A percentile compares a stretch with the other conserved stretches of the same genome.
These are phyloP conservation scores for Lipomyces spencermartinsiae DNA, from an alignment of 805 yeast species.

Conservation along the genomic window DNA sequence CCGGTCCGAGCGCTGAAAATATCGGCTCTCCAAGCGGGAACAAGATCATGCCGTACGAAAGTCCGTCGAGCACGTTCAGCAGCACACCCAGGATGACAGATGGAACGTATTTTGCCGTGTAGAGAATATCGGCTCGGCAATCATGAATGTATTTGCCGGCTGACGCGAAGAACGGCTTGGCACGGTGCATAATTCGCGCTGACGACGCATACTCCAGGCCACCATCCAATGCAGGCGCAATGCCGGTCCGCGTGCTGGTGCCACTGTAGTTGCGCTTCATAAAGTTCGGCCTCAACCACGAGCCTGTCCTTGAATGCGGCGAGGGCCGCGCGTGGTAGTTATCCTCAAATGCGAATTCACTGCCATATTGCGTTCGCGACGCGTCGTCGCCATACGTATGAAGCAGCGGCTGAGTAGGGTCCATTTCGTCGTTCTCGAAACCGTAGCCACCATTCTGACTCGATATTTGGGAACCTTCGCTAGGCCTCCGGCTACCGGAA, in stretches of 20 bases:
- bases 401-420: background rate
- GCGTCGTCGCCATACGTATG: background rate
- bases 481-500: background rate
- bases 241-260: background rate
- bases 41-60: constrained; percentile 96
- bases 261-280: background rate
- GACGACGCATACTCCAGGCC: background rate
- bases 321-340: background rate
- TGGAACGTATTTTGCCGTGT: constrained; percentile 56
- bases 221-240: background rate
- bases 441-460: background rate
- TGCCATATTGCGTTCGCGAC: constrained; percentile 11
- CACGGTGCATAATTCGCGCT: background rate
- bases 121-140: constrained; percentile 5
- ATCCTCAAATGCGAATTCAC: constrained; percentile 11
- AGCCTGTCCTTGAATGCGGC: background rate
- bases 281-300: background rate
- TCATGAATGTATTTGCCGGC: background rate
- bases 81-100: constrained; percentile 85
- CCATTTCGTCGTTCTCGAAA: background rate
- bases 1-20: constrained; percentile 80
- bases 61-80: constrained; percentile 86
- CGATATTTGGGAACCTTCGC: background rate
- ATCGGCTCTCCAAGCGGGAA: constrained; percentile 86
- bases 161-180: background rate